phyloP scores from a whole-genome alignment of 345 rosid species.

The Lagerstroemia speciosa region DNA sequence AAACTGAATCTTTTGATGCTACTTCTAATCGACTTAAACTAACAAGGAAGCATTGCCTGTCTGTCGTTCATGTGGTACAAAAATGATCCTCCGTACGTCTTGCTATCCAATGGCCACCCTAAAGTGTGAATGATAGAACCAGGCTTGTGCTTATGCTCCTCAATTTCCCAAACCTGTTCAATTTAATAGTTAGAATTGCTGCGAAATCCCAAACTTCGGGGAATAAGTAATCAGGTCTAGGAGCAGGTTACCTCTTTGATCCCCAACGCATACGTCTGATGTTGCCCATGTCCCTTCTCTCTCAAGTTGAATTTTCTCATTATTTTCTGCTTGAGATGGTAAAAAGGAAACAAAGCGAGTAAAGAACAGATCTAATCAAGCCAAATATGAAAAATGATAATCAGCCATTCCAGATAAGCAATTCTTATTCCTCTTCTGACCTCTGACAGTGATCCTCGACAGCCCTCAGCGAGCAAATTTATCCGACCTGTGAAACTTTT shows the following conservation, averaged over 20 bases:
- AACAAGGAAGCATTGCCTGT: conserved; percentile 35
- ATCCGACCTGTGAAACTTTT: conserved; percentile 47
- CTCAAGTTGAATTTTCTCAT: conserved; percentile 62
- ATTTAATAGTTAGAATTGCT: conserved; percentile 4
- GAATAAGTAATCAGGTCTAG: conserved; percentile 7
- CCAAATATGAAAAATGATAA: neutral
- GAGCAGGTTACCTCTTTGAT: conserved; percentile 65
- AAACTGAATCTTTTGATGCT: neutral
- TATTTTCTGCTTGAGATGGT: conserved; percentile 34
- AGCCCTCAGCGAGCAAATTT: conserved; percentile 85
- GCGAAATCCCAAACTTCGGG: neutral
- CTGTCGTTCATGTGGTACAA: conserved; percentile 88
- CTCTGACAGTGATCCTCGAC: conserved; percentile 96
- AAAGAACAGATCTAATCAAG: neutral
- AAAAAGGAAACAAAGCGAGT: neutral
- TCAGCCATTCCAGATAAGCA: neutral
- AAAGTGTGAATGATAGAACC: conserved; percentile 78
- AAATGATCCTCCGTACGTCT: conserved; percentile 95
- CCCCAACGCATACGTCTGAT: conserved; percentile 95
- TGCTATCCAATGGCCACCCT: conserved; percentile 90
- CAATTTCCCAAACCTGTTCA: conserved; percentile 91
- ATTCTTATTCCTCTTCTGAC: conserved; percentile 26
- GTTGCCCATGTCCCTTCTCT: conserved; percentile 74
- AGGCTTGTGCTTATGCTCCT: conserved; percentile 73
- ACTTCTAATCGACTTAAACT: neutral